Base-by-base conservation (phyloP, 2,329 filamentous ascomycete species). In the Aquanectria penicillioides region DNA sequence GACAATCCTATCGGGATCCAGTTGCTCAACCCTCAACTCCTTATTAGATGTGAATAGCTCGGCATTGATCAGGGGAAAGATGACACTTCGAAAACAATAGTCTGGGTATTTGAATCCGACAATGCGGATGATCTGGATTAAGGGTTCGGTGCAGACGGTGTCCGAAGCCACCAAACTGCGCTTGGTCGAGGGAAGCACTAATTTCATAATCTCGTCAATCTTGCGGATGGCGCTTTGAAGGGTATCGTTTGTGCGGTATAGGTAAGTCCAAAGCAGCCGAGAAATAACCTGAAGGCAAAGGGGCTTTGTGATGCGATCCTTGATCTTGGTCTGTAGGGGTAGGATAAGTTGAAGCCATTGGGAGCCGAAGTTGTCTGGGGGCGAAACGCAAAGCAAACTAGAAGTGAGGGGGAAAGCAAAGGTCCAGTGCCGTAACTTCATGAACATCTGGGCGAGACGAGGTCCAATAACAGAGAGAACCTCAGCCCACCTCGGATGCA, bases 1-100 rank as follows among this genome's bases (percentile, higher is more conserved):
- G n/a, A 98, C 94, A 78, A 97, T 97, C 69, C 92, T 90, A 72
- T 99, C 96, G 0, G 96, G 95, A 62, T 99, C 95, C 61, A 99
- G 84, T 71, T 96, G 92, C 71, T 98, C 95, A 23, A 97, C 91
- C 71, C 88, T 93, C 36, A 95, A 79, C 38, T 97, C 92, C 69
- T 89, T 84, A 63, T 92, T 81, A 15, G 88, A 86, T 23, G 86
- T 83, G 72, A 97, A 95, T n/a, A 93, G 81, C 49, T 97, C 94
- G 2, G 93, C 93, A 72, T 97, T 97, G 71, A 99, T 91, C 31
- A 99, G 80, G 3, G 94, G 95, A 68, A 97, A 98, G n/a, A 99
- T 92, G 64, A 98, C 91, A 41, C 83, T 92, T 66, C 89, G 87
- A 76, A 98, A 97, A 76, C 94, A 98, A 64, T 97, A 90, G 69